phyloP scores from a whole-genome alignment of 768 basidiomycete genomes.

The Dendrothele bispora region DNA sequence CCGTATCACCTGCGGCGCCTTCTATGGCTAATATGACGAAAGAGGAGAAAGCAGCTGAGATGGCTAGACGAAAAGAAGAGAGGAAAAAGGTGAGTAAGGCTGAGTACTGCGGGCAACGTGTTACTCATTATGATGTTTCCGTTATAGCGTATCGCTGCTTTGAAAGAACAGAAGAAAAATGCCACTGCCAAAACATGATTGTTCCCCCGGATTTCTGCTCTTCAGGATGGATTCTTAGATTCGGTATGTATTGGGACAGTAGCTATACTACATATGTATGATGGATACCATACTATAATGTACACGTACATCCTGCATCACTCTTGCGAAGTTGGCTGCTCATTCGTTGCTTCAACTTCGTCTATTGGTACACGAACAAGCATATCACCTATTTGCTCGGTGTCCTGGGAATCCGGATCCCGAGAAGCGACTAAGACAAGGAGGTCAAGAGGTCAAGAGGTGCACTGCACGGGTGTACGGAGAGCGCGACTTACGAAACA shows the following conservation, averaged over 20 bases:
- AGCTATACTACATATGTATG: too few relatives aligned
- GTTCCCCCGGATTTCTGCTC: too few relatives aligned
- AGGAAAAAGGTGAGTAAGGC: slow-evolving; percentile 68
- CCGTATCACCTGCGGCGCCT: slow-evolving; percentile 15
- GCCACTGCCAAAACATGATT: slow-evolving; percentile 18
- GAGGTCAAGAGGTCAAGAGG: neutral
- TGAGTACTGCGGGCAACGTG: neutral
- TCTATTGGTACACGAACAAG: slow-evolving; percentile 77
- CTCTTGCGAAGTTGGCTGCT: slow-evolving; percentile 17
- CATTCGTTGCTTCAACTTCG: slow-evolving; percentile 45
- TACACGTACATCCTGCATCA: slow-evolving; percentile 6
- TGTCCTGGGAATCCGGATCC: slow-evolving; percentile 28
- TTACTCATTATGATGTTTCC: slow-evolving; percentile 1
- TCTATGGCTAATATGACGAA: slow-evolving; percentile 60
- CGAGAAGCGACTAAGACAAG: slow-evolving; percentile 47
- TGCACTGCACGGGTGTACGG: neutral
- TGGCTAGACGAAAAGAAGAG: slow-evolving; percentile 90
- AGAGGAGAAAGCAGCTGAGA: slow-evolving; percentile 93
- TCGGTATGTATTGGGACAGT: too few relatives aligned
- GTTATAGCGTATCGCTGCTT: slow-evolving; percentile 66
- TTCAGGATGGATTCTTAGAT: too few relatives aligned
- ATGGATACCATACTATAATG: slow-evolving; percentile 10
- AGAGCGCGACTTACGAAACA: slow-evolving; percentile 55
- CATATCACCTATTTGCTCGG: slow-evolving; percentile 41
- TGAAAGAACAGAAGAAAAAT: slow-evolving; percentile 81